Conservation (phyloP, 2,329 filamentous ascomycete species). For the Cercospora brassicicola region DNA sequence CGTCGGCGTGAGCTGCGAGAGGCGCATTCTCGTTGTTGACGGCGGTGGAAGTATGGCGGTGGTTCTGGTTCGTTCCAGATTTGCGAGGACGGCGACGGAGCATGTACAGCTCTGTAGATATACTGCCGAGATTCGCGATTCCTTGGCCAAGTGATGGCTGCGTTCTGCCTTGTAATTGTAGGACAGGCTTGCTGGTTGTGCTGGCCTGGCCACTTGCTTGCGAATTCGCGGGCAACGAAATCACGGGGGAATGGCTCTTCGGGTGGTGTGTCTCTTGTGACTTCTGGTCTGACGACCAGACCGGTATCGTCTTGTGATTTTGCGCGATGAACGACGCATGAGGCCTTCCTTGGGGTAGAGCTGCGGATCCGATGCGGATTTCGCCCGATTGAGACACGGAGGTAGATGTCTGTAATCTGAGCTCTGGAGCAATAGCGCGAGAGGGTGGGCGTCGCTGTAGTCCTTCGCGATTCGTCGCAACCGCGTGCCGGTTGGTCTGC, state of each 20-base stretch:
- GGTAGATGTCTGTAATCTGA: conserved; percentile 29
- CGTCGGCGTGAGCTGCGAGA: conserved; percentile 28
- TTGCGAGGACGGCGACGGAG: conserved; percentile 12
- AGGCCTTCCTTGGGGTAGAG: conserved; percentile 23
- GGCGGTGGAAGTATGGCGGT: conserved; percentile 9
- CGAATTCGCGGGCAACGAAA: neutral
- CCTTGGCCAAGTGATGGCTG: conserved; percentile 26
- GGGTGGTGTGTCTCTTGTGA: neutral
- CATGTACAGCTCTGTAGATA: conserved; percentile 16
- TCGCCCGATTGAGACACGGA: conserved; percentile 30
- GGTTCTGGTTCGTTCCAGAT: conserved; percentile 5
- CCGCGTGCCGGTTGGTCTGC: neutral
- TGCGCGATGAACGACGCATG: neutral
- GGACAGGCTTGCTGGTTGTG: neutral
- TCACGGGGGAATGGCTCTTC: neutral
- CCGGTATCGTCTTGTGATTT: neutral
- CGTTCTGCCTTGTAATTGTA: neutral
- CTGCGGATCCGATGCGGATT: conserved; percentile 8
- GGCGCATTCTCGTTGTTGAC: conserved; percentile 9
- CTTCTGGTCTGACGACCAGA: neutral
- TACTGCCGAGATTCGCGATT: conserved; percentile 25
- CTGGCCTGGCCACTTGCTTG: neutral
- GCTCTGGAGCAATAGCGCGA: conserved; percentile 3
- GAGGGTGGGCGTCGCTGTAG: neutral
- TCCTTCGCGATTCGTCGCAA: conserved; percentile 2